Evolutionary conservation across 768 basidiomycete species (phyloP).

Genomic region (Leccinum fibrillosum): DNA sequence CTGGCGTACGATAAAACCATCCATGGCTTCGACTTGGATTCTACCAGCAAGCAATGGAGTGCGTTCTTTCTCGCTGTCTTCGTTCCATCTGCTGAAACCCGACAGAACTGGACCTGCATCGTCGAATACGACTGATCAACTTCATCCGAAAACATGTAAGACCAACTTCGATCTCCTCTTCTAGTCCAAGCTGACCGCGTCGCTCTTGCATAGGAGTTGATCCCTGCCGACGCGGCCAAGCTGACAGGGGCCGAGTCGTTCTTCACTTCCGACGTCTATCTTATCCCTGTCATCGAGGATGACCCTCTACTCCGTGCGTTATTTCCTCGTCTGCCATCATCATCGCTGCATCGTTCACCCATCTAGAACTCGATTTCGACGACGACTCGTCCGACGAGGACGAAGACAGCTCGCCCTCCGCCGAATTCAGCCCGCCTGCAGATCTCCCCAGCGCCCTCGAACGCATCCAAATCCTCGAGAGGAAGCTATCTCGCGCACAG

Average conservation of each 20-base stretch:
- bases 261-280: constrained; percentile 72
- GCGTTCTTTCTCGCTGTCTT: constrained; percentile 19
- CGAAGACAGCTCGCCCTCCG: not conserved
- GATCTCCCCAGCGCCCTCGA: constrained; percentile 35
- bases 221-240: constrained; percentile 39
- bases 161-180: not conserved
- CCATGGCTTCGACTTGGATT: constrained; percentile 63
- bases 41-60: constrained; percentile 53
- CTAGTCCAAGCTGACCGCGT: not conserved
- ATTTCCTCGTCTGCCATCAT: not conserved
- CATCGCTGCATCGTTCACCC: not conserved
- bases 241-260: constrained; percentile 60
- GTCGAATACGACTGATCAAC: constrained; percentile 80
- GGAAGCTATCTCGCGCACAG: constrained; percentile 55
- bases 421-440: constrained; percentile 16
- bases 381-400: constrained; percentile 73
- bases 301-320: constrained; percentile 86
- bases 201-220: constrained; percentile 45
- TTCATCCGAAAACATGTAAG: constrained; percentile 75
- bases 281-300: constrained; percentile 78
- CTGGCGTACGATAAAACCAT: constrained; percentile 56
- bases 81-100: not conserved
- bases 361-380: constrained; percentile 58
- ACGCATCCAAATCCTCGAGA: constrained; percentile 59
- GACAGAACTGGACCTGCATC: constrained; percentile 73